Percentiles rank a stretch among this genome's conserved stretches.
Conservation (phyloP, 2,329 filamentous ascomycete species). For the Penicillium sp. region DNA sequence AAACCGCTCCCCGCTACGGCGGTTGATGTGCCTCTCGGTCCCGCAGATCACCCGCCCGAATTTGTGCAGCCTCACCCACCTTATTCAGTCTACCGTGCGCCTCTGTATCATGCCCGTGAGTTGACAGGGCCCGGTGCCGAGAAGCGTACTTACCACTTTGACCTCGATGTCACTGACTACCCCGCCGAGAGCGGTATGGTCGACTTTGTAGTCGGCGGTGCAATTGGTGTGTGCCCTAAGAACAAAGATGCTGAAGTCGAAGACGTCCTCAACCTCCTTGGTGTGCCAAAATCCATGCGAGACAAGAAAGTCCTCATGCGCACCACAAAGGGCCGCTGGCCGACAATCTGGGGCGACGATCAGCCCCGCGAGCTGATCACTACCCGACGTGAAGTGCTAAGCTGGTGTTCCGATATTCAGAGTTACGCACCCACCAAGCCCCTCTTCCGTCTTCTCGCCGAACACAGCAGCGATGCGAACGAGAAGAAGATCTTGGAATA, state of each 20-base stretch:
- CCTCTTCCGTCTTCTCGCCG: constrained; percentile 77
- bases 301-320: constrained; percentile 77
- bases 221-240: constrained; percentile 87
- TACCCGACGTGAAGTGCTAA: constrained; percentile 84
- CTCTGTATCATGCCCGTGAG: constrained; percentile 77
- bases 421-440: constrained; percentile 87
- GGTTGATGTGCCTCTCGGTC: constrained; percentile 33
- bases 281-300: constrained; percentile 75
- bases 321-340: constrained; percentile 82
- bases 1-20: constrained; percentile 37
- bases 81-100: constrained; percentile 87
- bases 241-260: constrained; percentile 76
- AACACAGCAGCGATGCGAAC: constrained; percentile 72
- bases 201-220: constrained; percentile 95
- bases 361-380: constrained; percentile 79
- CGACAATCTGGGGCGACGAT: constrained; percentile 96
- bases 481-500: constrained; percentile 87
- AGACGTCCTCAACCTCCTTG: constrained; percentile 74
- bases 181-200: constrained; percentile 72
- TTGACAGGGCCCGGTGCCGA: constrained; percentile 83
- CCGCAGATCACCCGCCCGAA: constrained; percentile 65
- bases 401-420: constrained; percentile 92
- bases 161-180: constrained; percentile 93
- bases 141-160: constrained; percentile 97
- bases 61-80: constrained; percentile 95